Base-by-base conservation (phyloP, 176 grass and related monocot genomes). In the Leersia perrieri region DNA sequence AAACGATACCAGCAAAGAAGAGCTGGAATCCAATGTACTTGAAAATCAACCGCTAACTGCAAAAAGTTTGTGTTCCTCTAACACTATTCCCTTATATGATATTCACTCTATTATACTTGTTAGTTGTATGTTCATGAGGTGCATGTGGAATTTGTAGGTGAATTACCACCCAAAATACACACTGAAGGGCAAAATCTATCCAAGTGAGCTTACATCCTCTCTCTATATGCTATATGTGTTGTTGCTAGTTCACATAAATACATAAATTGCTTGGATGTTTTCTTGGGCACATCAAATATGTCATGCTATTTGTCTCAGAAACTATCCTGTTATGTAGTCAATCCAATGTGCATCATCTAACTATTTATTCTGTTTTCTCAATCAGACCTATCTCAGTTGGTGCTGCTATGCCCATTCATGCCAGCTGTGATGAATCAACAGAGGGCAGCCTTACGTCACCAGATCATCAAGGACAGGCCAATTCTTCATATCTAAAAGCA, bases 111-210 rank as follows among this genome's bases (percentile, higher is more conserved):
- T 23, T 31, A 76, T 36, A 32, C 36, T 73, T 61, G 16, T 81
- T 60, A 15, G 55, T 49, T 36, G 39, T 42, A 84, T 66, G 47
- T 34, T 79, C 22, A 66, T 70, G n/a, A 44, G 51, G 33, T 58
- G 36, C 61, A 60, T 66, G 47, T 63, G 40, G 75, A 80, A 73
- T 63, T 83, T 85, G 23, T 72, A 95, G 93, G 85, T 80, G 90
- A 92, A 33, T 85, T 71, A 35, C 47, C 30, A 81, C 23, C 14
- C 23, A 68, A 10, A 20, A 18, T 72, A 25, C n/a, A 65, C 51
- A 64, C 23, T 5, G 67, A 77, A 88, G 65, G 27, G 29, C 53
- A 45, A 11, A 9, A 39, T 72, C 49, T 68, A 35, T 72, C 83
- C 5, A 82, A 75, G 90, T 82, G 75, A 88, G 40, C 35, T 62